Conservation (phyloP, 2,329 filamentous ascomycete species). For the Niveomyces coronatus region DNA sequence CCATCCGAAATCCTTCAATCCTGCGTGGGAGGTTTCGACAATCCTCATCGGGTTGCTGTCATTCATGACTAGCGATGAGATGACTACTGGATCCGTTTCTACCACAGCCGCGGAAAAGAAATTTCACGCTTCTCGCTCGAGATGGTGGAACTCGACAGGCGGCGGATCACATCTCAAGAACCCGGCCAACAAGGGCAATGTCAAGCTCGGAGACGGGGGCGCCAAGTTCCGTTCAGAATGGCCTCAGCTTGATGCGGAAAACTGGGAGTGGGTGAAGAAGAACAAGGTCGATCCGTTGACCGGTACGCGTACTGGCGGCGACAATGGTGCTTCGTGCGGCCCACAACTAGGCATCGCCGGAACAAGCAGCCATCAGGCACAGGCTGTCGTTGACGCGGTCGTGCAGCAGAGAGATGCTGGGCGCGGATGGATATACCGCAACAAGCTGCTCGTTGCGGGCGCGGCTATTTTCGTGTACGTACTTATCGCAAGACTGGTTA, state of each 20-base stretch:
- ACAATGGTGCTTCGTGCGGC: constrained; percentile 42
- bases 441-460: constrained; percentile 66
- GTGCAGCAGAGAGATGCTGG: constrained; percentile 70
- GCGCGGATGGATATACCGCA: constrained; percentile 68
- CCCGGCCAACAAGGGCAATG: constrained; percentile 56
- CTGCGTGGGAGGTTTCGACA: constrained; percentile 94
- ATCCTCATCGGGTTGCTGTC: constrained; percentile 89
- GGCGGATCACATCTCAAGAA: constrained; percentile 61
- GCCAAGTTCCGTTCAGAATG: constrained; percentile 84
- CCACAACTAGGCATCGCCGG: constrained; percentile 48
- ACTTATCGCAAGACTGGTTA: constrained; percentile 64
- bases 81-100: constrained; percentile 87
- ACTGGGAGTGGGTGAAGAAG: constrained; percentile 84
- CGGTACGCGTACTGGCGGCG: constrained; percentile 44
- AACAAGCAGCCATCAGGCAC: constrained; percentile 51
- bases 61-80: constrained; percentile 98
- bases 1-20: constrained; percentile 96
- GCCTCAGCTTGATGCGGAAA: constrained; percentile 80
- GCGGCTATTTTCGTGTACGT: constrained; percentile 72
- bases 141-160: constrained; percentile 96
- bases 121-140: constrained; percentile 63
- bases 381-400: constrained; percentile 66
- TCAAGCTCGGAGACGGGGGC: constrained; percentile 87
- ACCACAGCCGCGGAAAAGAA: constrained; percentile 68
- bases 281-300: constrained; percentile 69